These are phyloP conservation scores for Marchantia paleacea DNA, from an alignment of 225 moss, liverwort and hornwort species.

Conservation along the genomic window DNA sequence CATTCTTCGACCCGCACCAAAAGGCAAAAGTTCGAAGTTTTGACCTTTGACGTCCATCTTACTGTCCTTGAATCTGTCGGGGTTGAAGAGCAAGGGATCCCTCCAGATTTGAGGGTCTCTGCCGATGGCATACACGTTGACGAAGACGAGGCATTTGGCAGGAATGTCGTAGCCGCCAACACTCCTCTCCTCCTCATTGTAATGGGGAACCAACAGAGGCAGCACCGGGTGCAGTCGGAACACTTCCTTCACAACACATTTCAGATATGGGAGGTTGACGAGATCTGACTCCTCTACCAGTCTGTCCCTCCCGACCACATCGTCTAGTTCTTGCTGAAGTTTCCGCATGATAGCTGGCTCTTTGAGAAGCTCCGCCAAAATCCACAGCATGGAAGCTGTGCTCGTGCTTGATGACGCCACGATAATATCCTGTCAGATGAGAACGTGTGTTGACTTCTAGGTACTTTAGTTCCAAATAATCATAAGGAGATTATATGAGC, in stretches of 20 bases:
- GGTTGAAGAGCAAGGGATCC: conserved; percentile 47
- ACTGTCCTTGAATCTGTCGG: conserved; percentile 51
- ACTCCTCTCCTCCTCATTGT: conserved; percentile 28
- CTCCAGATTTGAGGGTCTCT: conserved; percentile 51
- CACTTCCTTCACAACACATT: conserved; percentile 55
- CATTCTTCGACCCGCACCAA: conserved; percentile 57
- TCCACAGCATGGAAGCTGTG: conserved; percentile 51
- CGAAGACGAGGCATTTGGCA: conserved; percentile 48
- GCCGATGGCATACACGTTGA: conserved; percentile 56
- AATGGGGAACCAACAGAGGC: conserved; percentile 49
- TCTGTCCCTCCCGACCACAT: conserved; percentile 46
- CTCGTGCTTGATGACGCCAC: conserved; percentile 57
- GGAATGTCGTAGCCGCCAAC: conserved; percentile 50
- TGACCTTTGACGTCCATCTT: conserved; percentile 39
- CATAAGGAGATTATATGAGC: background rate
- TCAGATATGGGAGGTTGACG: conserved; percentile 42
- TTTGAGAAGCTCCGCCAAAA: conserved; percentile 54
- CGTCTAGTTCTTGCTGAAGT: conserved; percentile 51
- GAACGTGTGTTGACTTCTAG: too few species aligned
- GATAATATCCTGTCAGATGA: conserved; percentile 51
- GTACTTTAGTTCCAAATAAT: background rate
- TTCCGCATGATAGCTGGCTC: conserved; percentile 44
- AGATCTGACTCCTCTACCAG: conserved; percentile 51
- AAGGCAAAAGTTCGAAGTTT: conserved; percentile 57
- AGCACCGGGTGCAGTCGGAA: conserved; percentile 66